Evolutionary conservation across 495 filamentous ascomycete species (phyloP), one percentile per base, ranked within the genome.

Genomic region (Lophiotrema nucula): DNA sequence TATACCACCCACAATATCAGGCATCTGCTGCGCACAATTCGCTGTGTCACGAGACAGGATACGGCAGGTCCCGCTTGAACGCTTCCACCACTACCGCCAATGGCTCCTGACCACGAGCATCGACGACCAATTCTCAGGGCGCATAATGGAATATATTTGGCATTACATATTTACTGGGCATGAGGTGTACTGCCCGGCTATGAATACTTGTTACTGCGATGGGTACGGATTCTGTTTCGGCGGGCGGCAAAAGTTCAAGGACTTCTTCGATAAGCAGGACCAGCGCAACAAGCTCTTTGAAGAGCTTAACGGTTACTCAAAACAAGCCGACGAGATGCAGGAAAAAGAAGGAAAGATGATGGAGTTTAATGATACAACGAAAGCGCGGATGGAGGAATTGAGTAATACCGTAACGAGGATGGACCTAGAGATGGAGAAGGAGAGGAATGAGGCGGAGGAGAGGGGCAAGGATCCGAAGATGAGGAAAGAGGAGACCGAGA

Each of bases 191-290:
- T 89, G 87, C 58, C 82, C 83, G 11, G 72, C 73, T 12, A 79
- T 84, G 66, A 78, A 82, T 64, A 69, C 85, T 0, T 90, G 87
- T 67, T 85, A 87, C 42, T 90, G 87, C 64, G 82, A 88, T 53
- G 84, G 81, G 5, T 90, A 83, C 47, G 85, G 86, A 0, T 72
- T 85, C 18, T 90, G 87, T 58, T 90, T 90, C 60, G 86, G 81
- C 8, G 76, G 79, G 0, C 74, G 77, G 11, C 68, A 72, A 0
- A 70, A 79, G 43, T 84, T 76, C 26, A 62, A 72, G 12, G 61
- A 61, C 0, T 87, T 73, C 49, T 67, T 74, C 22, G 48, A 44
- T 8, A 43, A 47, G 15, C 45, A 47, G 43, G 52, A 57, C 28
- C 38, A 58, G 48, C 52, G 63, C 5, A 58, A 67, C 23, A 57